Base-by-base conservation (phyloP, 1,139 yeast species). In the Spathaspora sp. region DNA sequence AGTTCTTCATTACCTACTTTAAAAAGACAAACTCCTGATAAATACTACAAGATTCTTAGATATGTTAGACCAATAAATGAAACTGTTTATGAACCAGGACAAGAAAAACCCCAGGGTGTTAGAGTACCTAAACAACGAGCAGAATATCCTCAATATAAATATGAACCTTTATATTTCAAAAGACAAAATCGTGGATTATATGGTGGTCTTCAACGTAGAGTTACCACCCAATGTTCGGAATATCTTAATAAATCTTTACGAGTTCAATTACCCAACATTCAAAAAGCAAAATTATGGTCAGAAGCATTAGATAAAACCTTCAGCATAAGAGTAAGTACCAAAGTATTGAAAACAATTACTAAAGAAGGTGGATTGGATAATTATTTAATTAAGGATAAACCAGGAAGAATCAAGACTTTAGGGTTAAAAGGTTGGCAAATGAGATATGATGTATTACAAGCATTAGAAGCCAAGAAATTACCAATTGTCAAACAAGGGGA, bases 331-430 rank as follows among this genome's bases (percentile, higher is more conserved):
- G 82, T 89, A 27, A 84, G 91, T n/a, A 80, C 97, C 15, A 80
- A 84, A 51, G 97, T 90, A 3, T 74, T 93, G 60, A 81, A 85
- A 58, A 90, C 97, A 1, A 85, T 93, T 52, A 84, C 88, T 47
- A 88, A 83, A 57, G 98, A 91, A 66, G 98, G 98, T 52, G 99
- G 99, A 11, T 74, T 93, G 51, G 99, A 93, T 62, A 82, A 84
- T 56, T 93, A 93, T 63, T 68, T 93, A 51, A 78, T 83, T 47
- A 93, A 93, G 68, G 95, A 89, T 51, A 89, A 86, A 56, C 76
- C 95, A 9, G 95, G 96, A 3, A 79, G 99, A 68, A 75, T 89
- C 53, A 93, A 93, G 72, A 96, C 95, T 60, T 72, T 93, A 60
- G 99, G 99, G 1, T 86, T 91, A 47, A 76, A 80, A 48, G 99